phyloP scores from a whole-genome alignment of 2,329 filamentous ascomycete genomes.

The Paracoccidioides lutzii region DNA sequence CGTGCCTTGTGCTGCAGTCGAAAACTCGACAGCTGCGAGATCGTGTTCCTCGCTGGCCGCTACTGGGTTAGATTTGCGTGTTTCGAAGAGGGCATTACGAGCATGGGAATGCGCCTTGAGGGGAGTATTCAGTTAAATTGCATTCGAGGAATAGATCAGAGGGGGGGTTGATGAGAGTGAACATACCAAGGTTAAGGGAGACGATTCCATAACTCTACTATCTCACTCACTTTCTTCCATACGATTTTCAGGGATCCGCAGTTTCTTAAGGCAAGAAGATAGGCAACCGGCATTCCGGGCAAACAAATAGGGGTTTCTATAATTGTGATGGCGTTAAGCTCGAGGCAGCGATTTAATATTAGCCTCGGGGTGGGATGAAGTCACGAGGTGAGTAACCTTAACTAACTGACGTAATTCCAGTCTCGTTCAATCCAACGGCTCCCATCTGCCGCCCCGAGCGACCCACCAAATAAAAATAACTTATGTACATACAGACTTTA shows the following conservation, averaged over 20 bases:
- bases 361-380: no score
- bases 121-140: slow-evolving; percentile 12
- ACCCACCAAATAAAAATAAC: no score
- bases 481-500: no score
- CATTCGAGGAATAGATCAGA: not conserved
- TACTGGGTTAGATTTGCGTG: slow-evolving; percentile 54
- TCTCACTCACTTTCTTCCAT: not conserved
- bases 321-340: no score
- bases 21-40: slow-evolving; percentile 76
- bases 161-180: slow-evolving; percentile 3
- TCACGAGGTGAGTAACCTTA: no score
- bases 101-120: slow-evolving; percentile 75
- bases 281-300: no score
- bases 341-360: no score
- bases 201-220: slow-evolving; percentile 49
- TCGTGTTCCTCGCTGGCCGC: slow-evolving; percentile 81
- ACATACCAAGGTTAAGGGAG: slow-evolving; percentile 52
- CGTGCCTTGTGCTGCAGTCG: slow-evolving; percentile 62
- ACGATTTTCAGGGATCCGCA: not conserved
- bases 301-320: no score
- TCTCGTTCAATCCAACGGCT: no score
- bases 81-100: slow-evolving; percentile 65
- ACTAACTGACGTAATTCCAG: no score
- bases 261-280: not conserved
- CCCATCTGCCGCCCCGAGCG: no score